These are phyloP conservation scores for Eimeria necatrix DNA, from an alignment of 169 alveolate genomes.

Conservation along the genomic window DNA sequence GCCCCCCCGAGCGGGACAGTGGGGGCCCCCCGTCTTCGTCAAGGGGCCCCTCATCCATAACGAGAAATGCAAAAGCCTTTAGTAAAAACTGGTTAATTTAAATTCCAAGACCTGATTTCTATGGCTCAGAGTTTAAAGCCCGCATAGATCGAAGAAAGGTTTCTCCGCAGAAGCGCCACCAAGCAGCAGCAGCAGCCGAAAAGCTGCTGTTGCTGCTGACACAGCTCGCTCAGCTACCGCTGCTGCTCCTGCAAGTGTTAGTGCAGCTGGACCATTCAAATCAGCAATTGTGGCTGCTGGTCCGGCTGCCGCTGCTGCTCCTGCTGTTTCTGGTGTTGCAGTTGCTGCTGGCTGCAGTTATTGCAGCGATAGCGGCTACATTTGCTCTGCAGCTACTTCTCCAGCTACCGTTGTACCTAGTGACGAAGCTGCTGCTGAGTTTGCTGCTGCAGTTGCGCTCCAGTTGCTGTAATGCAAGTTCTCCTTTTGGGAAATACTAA, in stretches of 20 bases:
- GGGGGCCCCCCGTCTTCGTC: neutral
- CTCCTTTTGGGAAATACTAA: no score
- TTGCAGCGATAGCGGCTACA: no score
- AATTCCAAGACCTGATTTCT: neutral
- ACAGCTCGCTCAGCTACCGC: no score
- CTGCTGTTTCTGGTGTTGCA: neutral
- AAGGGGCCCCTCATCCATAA: constrained; percentile 7
- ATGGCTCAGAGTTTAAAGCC: neutral
- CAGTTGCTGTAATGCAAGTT: no score
- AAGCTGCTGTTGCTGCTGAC: no score
- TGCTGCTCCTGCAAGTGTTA: neutral
- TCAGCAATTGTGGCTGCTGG: neutral
- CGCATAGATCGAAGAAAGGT: neutral
- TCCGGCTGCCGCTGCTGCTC: neutral
- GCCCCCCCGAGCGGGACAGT: neutral
- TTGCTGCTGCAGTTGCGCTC: no score
- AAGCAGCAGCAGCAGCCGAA: no score
- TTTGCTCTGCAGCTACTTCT: no score
- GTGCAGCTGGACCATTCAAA: neutral
- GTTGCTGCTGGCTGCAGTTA: neutral
- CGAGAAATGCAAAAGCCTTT: neutral
- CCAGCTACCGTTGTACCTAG: no score
- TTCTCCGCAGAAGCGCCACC: no score
- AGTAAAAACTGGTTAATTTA: neutral
- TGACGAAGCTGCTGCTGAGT: no score